Percentiles rank a stretch among this genome's conserved stretches.
phyloP scores from a whole-genome alignment of 495 filamentous ascomycete species.

The Talaromyces nanjingensis region DNA sequence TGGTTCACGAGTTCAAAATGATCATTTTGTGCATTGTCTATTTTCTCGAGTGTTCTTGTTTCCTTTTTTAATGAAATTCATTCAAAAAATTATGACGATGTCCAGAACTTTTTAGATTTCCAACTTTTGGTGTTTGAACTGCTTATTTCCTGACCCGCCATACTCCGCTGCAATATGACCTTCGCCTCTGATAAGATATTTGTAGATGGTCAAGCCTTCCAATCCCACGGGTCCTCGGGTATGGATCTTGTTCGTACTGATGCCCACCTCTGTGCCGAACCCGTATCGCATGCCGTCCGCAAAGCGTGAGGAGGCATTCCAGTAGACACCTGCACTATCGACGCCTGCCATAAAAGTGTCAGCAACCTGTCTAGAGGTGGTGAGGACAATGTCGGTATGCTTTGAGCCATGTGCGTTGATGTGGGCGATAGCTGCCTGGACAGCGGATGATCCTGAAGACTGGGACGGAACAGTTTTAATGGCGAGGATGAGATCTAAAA shows the following conservation, averaged over 20 bases:
- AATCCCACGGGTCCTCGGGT: constrained; percentile 87
- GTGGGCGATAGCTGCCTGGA: constrained; percentile 71
- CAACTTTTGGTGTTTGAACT: constrained; percentile 63
- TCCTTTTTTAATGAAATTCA: constrained; percentile 2
- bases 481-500: constrained; percentile 76
- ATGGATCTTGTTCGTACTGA: constrained; percentile 98
- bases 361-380: constrained; percentile 54
- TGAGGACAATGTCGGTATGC: constrained; percentile 91
- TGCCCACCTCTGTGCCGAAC: constrained; percentile 96
- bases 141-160: constrained; percentile 53
- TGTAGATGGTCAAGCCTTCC: constrained; percentile 93
- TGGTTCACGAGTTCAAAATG: constrained; percentile 7
- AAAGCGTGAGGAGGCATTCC: constrained; percentile 92
- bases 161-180: constrained; percentile 75
- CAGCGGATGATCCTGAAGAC: constrained; percentile 19
- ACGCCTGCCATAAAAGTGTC: constrained; percentile 74
- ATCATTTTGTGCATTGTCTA: constrained; percentile 8
- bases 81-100: not conserved
- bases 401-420: constrained; percentile 90
- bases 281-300: constrained; percentile 96
- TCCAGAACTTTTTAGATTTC: constrained; percentile 14
- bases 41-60: constrained; percentile 6
- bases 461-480: constrained; percentile 63
- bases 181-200: constrained; percentile 77
- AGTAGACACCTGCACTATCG: constrained; percentile 90